Conservation (phyloP, 257 asterid genomes). For the Solanum raphanifolium region DNA sequence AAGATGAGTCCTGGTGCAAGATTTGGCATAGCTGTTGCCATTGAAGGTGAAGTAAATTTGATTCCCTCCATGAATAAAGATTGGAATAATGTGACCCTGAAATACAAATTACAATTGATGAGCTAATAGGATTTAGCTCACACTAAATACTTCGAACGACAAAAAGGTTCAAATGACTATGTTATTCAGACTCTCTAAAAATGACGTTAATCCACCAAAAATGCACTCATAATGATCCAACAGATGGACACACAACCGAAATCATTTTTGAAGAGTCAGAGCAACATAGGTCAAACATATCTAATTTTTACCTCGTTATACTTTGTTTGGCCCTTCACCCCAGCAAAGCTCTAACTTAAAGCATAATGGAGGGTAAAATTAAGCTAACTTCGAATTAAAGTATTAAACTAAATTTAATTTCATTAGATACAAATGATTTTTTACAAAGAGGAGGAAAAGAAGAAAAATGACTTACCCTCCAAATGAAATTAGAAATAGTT, state of each 20-base stretch:
- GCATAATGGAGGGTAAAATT: neutral
- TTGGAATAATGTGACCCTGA: conserved; percentile 77
- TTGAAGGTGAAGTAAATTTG: conserved; percentile 66
- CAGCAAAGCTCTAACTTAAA: neutral
- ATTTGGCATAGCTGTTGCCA: conserved; percentile 97
- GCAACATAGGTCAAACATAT: neutral
- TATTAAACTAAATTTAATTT: neutral
- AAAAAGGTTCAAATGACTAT: neutral
- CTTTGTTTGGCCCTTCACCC: neutral
- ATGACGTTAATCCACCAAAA: neutral
- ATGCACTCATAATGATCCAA: neutral
- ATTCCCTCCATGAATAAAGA: conserved; percentile 70
- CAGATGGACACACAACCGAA: rapidly evolving
- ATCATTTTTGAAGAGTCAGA: neutral
- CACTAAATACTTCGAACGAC: neutral
- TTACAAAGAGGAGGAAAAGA: neutral
- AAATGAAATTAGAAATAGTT: conserved; percentile 56
- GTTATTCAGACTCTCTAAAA: neutral
- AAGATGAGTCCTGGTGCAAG: conserved; percentile 85
- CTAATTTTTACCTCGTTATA: neutral
- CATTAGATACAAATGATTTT: neutral
- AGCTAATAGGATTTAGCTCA: neutral
- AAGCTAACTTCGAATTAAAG: neutral
- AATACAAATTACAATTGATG: neutral
- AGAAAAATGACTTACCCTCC: conserved; percentile 49